Evolutionary conservation across 805 yeast genomes (phyloP).

Genomic region (Candida boleticola): DNA sequence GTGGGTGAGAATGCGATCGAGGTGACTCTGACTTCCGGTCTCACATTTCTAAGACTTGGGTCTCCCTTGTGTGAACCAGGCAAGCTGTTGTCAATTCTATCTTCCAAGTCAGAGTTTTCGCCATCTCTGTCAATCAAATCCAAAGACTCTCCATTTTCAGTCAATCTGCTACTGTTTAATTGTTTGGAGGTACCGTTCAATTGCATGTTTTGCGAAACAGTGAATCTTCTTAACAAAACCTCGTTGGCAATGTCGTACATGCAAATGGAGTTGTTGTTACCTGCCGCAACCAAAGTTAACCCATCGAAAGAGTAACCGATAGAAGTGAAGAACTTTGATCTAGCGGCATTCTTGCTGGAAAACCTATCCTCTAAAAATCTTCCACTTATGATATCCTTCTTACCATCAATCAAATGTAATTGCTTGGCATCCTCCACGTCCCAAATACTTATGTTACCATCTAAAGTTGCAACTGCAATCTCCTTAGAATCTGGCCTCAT

Average conservation of each 20-base stretch:
- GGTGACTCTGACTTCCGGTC: conserved; percentile 83
- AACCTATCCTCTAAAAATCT: conserved; percentile 81
- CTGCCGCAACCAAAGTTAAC: conserved; percentile 82
- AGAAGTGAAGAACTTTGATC: conserved; percentile 82
- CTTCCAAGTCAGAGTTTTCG: conserved; percentile 82
- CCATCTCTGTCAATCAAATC: conserved; percentile 83
- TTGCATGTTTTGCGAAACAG: conserved; percentile 85
- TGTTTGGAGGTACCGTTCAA: conserved; percentile 81
- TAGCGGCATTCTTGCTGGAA: conserved; percentile 70
- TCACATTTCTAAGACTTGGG: conserved; percentile 66
- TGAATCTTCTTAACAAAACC: conserved; percentile 77
- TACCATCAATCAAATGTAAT: conserved; percentile 79
- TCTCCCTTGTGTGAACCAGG: conserved; percentile 91
- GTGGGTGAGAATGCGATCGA: conserved; percentile 85
- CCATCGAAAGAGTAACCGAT: conserved; percentile 90
- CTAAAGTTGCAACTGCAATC: conserved; percentile 82
- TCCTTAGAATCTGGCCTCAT: conserved; percentile 93
- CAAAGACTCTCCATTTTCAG: conserved; percentile 74
- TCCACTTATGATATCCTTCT: conserved; percentile 83
- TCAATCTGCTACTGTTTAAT: conserved; percentile 77
- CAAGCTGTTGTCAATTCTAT: conserved; percentile 66
- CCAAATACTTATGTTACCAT: conserved; percentile 83
- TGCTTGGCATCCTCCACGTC: conserved; percentile 82
- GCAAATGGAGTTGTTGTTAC: conserved; percentile 88
- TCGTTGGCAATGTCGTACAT: conserved; percentile 87